Evolutionary conservation across 2,329 filamentous ascomycete genomes (phyloP), one percentile per base, ranked within the genome.

Genomic region (Alternaria angustiovoidea): DNA sequence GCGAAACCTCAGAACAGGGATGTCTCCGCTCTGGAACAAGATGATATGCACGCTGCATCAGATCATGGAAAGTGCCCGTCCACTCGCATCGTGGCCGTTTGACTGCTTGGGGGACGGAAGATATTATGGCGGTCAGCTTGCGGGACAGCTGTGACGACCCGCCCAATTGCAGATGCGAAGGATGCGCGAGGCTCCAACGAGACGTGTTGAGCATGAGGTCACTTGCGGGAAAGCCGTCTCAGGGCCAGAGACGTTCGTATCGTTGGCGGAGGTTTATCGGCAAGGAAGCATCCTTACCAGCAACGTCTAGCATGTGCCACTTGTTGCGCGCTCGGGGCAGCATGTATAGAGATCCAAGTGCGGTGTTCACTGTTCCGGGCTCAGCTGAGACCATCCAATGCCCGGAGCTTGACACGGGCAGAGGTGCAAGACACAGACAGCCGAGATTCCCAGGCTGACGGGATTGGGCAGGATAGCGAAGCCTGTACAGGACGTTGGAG

Each of bases 1-100:
- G 46, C 64, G 68, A 73, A 71, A 61, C 60, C 52, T 53, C 28
- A 52, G 46, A 30, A 53, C 72, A 70, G 65, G 73, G 67, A 65
- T 65, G 51, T 64, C 64, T 70, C 70, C 61, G 62, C 51, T 52
- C 63, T 68, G 67, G 66, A 65, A 60, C 68, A 54, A 61, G 60
- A 71, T 69, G 68, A 66, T 68, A 75, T 77, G 73, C 73, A 74
- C 69, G 62, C 68, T 68, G 69, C 69, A 67, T 71, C 72, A 73
- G 68, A 76, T 73, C 68, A 73, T 70, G 66, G 64, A 52, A 54
- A 43, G 46, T 51, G 53, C 42, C 58, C 63, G 57, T 58, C 65
- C 63, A 62, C 49, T 62, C 61, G 63, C 62, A 59, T 61, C 52
- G 56, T 57, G 59, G 59, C 61, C 52, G 61, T 68, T 69, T 67